Conservation (phyloP, 78 protist species). For the Dictyostelium firmibasis region DNA sequence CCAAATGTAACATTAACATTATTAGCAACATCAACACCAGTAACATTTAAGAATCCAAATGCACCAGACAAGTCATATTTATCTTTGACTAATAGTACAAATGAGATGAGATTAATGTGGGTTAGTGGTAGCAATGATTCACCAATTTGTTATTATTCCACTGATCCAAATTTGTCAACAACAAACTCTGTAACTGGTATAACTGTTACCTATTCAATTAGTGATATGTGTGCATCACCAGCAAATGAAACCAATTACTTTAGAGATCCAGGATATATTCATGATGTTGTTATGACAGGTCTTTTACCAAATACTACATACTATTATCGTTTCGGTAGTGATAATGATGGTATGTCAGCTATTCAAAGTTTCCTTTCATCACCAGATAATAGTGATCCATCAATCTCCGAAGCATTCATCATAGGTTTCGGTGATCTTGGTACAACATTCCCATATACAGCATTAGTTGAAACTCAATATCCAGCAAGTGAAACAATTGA, state of each 20-base stretch:
- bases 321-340: conserved; percentile 60
- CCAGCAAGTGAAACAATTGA: conserved; percentile 23
- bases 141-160: conserved; percentile 28
- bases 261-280: conserved; percentile 73
- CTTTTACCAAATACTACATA: conserved; percentile 17
- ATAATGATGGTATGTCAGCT: conserved; percentile 1
- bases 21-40: background rate
- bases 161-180: background rate
- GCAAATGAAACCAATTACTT: conserved; percentile 47
- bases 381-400: background rate
- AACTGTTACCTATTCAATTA: conserved; percentile 3
- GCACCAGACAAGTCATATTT: conserved; percentile 51
- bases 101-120: conserved; percentile 57
- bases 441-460: conserved; percentile 38
- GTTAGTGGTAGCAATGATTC: conserved; percentile 3
- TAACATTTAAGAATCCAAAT: conserved; percentile 33
- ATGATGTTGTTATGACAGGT: conserved; percentile 48
- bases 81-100: conserved; percentile 17
- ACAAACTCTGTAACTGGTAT: background rate
- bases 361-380: background rate
- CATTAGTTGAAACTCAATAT: conserved; percentile 38
- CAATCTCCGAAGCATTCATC: conserved; percentile 51
- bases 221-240: conserved; percentile 67
- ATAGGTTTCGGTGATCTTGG: conserved; percentile 59
- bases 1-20: conserved; percentile 2